phyloP scores from a whole-genome alignment of 495 filamentous ascomycete genomes.

The Podospora didyma region DNA sequence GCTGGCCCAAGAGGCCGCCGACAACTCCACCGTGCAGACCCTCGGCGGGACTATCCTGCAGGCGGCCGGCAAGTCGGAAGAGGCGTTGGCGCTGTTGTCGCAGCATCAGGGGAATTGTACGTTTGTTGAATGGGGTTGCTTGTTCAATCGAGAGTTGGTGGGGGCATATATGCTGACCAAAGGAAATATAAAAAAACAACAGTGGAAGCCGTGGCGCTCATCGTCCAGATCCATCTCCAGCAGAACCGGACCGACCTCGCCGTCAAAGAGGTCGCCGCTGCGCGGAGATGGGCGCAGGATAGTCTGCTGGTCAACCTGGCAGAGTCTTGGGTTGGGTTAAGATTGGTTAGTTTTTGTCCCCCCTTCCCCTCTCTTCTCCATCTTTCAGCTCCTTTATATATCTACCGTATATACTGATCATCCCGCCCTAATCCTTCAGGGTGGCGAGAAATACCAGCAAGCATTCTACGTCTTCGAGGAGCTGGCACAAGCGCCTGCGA shows the following conservation, averaged over 20 bases:
- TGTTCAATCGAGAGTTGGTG: too few relatives aligned
- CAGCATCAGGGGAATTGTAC: constrained; percentile 87
- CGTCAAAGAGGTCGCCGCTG: constrained; percentile 81
- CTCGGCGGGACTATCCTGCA: constrained; percentile 74
- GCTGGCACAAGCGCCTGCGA: constrained; percentile 78
- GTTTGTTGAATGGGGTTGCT: too few relatives aligned
- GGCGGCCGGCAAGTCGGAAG: constrained; percentile 70
- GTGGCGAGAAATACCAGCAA: constrained; percentile 93
- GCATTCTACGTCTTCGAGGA: constrained; percentile 99
- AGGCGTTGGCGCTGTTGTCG: constrained; percentile 71
- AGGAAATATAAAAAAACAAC: too few relatives aligned
- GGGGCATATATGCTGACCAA: too few relatives aligned
- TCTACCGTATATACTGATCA: not conserved
- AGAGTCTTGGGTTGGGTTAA: constrained; percentile 89
- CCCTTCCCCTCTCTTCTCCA: not conserved
- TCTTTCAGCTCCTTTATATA: not conserved
- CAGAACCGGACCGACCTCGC: constrained; percentile 90
- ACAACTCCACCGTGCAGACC: constrained; percentile 79
- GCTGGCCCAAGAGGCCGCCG: constrained; percentile 58
- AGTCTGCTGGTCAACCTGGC: constrained; percentile 89
- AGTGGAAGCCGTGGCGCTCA: constrained; percentile 65
- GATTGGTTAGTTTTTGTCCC: constrained; percentile 58
- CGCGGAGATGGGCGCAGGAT: constrained; percentile 93
- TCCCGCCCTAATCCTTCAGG: constrained; percentile 44
- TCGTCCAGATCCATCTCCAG: constrained; percentile 85